A percentile compares a stretch with the other conserved stretches of the same genome.
These are phyloP conservation scores for Seiridium cupressi DNA, from an alignment of 2,329 filamentous ascomycete genomes.

Conservation along the genomic window DNA sequence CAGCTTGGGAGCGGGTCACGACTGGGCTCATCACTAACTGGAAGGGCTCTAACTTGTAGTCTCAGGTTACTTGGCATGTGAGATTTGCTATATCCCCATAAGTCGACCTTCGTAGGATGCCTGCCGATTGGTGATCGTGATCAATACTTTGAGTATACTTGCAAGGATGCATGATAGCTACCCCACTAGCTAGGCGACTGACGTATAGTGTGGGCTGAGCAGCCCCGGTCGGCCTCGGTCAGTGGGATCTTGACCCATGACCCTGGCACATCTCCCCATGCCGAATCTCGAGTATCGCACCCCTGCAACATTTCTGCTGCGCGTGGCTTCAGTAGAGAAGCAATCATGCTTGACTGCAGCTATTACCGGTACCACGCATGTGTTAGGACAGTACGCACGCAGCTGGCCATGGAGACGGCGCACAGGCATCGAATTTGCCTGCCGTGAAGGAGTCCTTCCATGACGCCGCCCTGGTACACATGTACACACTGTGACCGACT, in stretches of 20 bases:
- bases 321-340: neutral
- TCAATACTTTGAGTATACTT: neutral
- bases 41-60: neutral
- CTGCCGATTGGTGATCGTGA: neutral
- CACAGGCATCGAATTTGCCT: neutral
- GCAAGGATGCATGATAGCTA: neutral
- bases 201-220: neutral
- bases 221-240: neutral
- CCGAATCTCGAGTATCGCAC: neutral
- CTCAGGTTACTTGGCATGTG: neutral
- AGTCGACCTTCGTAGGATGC: neutral
- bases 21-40: neutral
- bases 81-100: neutral
- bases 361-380: neutral
- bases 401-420: neutral
- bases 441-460: neutral
- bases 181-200: neutral
- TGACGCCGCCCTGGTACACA: neutral
- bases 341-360: constrained; percentile 1
- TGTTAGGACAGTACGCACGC: neutral
- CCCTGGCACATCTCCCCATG: neutral
- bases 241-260: neutral
- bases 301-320: neutral
- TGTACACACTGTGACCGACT: no score
- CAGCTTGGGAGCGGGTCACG: neutral